phyloP scores from a whole-genome alignment of 768 basidiomycete genomes.

The Dentipellis fragilis region DNA sequence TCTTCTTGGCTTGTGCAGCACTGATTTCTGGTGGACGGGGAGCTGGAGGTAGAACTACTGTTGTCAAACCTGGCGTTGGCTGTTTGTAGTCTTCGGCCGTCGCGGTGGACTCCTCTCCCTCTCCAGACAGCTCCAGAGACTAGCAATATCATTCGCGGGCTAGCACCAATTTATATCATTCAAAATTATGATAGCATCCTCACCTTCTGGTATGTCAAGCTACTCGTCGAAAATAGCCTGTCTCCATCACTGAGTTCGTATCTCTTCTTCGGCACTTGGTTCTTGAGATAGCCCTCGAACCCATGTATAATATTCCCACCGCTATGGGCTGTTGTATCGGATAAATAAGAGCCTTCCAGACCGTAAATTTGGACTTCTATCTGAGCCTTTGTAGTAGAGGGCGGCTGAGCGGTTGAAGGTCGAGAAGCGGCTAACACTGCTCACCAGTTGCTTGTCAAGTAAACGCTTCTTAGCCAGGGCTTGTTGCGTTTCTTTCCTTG shows the following conservation, averaged over 20 bases:
- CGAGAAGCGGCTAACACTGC: slow-evolving; percentile 15
- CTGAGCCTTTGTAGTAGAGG: slow-evolving; percentile 40
- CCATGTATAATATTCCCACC: slow-evolving; percentile 86
- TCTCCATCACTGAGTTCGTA: slow-evolving; percentile 72
- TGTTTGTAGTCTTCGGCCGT: slow-evolving; percentile 62
- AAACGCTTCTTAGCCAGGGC: slow-evolving; percentile 67
- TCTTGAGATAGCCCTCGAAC: slow-evolving; percentile 81
- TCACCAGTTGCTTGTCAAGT: slow-evolving; percentile 68
- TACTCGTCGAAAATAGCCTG: slow-evolving; percentile 76
- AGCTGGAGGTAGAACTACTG: slow-evolving; percentile 69
- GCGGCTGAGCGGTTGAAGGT: no score
- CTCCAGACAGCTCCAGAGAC: slow-evolving; percentile 70
- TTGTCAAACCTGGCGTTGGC: slow-evolving; percentile 64
- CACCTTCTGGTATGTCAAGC: slow-evolving; percentile 68
- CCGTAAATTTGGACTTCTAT: slow-evolving; percentile 73
- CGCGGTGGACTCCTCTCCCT: slow-evolving; percentile 53
- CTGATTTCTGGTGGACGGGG: slow-evolving; percentile 56
- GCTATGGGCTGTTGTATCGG: slow-evolving; percentile 65
- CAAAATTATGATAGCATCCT: background rate
- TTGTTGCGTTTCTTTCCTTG: slow-evolving; percentile 66
- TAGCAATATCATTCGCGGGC: slow-evolving; percentile 18
- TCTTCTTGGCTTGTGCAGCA: slow-evolving; percentile 66
- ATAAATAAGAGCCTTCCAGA: slow-evolving; percentile 65
- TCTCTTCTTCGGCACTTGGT: slow-evolving; percentile 58
- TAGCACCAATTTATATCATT: no score